Base-by-base conservation (phyloP, 2,329 filamentous ascomycete species). In the Amesomyces nigricolor region DNA sequence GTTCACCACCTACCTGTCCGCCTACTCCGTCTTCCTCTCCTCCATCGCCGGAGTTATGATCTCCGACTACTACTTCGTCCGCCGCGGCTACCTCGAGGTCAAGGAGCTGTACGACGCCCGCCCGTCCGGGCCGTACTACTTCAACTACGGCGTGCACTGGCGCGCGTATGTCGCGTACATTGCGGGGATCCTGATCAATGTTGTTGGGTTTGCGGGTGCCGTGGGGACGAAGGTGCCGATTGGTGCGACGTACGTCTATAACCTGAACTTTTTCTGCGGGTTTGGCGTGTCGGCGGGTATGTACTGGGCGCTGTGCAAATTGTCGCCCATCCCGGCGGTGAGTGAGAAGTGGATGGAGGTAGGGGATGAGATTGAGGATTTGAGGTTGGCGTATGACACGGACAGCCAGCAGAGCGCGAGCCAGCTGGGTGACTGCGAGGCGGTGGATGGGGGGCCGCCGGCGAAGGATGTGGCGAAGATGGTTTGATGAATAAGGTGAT, bases 21-120 rank as follows among this genome's bases (percentile, higher is more conserved):
- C 91, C 1, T 96, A 96, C 75, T 91, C 88, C 3, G 90, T 96
- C 54, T 96, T 96, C 73, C 79, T 96, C n/a, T 91, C 88, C 57
- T 90, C 88, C 43, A 95, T 96, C 60, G 91, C 89, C 0, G 91
- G 91, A n/a, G 89, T 95, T 61, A 94, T 96, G 74, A 77, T 91
- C 58, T 81, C 79, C 63, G 91, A 96, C 71, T 96, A 96, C 75
- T 96, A 95, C 71, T 59, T 87, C 54, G 88, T 96, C 5, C 87
- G 91, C 56, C 85, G 80, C 56, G 91, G 91, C 5, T 95, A 91
- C 68, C 76, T 94, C 2, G 82, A 91, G 61, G 76, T 92, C 62
- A 85, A 82, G 64, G 84, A 89, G 53, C 79, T 96, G 0, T 96
- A 95, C 75, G 86, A 86, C 50, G 86, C 81, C 9, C 82, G 83